phyloP scores from a whole-genome alignment of 768 basidiomycete species.

The Lactarius vividus region DNA sequence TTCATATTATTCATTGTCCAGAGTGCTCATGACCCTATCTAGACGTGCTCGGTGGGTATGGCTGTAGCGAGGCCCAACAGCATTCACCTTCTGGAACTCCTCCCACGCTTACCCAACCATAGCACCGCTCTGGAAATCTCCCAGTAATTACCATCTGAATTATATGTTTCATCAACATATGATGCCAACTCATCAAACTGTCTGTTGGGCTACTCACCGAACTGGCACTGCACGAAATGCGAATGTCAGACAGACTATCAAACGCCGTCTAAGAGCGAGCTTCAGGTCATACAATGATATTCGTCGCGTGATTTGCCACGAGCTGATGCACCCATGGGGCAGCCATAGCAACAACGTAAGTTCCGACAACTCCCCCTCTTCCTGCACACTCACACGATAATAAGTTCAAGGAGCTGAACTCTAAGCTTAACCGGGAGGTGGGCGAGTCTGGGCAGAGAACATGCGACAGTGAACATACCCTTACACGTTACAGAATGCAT shows the following conservation, averaged over 20 bases:
- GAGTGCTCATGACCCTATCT: conserved; percentile 6
- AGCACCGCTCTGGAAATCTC: conserved; percentile 48
- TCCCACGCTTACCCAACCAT: conserved; percentile 64
- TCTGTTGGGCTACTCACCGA: conserved; percentile 70
- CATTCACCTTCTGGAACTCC: conserved; percentile 61
- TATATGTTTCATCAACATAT: conserved; percentile 39
- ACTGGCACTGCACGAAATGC: conserved; percentile 78
- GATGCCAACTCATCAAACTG: conserved; percentile 68
- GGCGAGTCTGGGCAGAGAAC: conserved; percentile 31
- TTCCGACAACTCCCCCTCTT: neutral
- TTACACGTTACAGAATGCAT: conserved; percentile 34
- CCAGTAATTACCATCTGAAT: conserved; percentile 45
- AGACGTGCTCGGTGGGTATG: conserved; percentile 56
- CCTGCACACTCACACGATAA: neutral
- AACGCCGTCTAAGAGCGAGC: conserved; percentile 66
- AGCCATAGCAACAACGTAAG: conserved; percentile 73
- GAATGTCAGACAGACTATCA: conserved; percentile 58
- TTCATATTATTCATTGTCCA: neutral
- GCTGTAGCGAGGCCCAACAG: conserved; percentile 33
- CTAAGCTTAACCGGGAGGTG: too few relatives aligned
- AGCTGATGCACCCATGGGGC: conserved; percentile 49
- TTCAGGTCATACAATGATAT: conserved; percentile 65
- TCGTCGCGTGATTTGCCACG: conserved; percentile 69
- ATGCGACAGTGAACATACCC: conserved; percentile 51
- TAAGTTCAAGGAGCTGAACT: too few relatives aligned